Base-by-base conservation (phyloP, 139 green algal genomes). In the Bryopsis sp. region DNA sequence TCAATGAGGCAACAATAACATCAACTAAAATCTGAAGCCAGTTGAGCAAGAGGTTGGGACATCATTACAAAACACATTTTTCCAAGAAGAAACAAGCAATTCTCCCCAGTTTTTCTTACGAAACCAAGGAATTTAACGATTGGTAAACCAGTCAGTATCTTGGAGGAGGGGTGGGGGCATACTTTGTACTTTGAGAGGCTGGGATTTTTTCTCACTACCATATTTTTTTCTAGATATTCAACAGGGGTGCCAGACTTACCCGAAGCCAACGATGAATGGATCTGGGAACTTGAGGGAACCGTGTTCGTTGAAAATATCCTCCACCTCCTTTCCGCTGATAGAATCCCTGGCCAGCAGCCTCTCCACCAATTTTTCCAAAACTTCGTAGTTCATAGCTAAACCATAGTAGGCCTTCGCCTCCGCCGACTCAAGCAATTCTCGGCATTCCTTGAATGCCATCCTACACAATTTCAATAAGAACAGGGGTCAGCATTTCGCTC, bases 391-490 rank as follows among this genome's bases (percentile, higher is more conserved):
- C 68, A 81, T 72, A 15, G 79, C 87, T 57, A 96, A 78, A 2
- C 83, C 89, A 71, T 89, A 95, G 61, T 84, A 87, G 0, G 89
- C 89, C 81, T 96, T 96, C n/a, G 86, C 87, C 77, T 95, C 87
- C 4, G 88, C 90, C 0, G 74, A 85, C 39, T 92, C 86, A 39
- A 96, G 48, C 46, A 95, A 71, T 72, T 92, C 85, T 15, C 82
- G 54, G 57, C 84, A 77, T 48, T 89, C 83, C 1, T 74, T 54
- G 59, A 88, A 48, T 0, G 81, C 85, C 19, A 83, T 69, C 43
- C 62, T 39, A 19, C 11, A 54, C 11, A 54, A 54, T 26, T 26
- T 11, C 43, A 54, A 54, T 19, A 54, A 54, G 15, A 54, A 54
- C n/a, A n/a, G n/a, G n/a, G n/a, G n/a, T n/a, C n/a, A n/a, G n/a